Evolutionary conservation across 805 yeast genomes (phyloP).

Genomic region (Debaryomyces hansenii): DNA sequence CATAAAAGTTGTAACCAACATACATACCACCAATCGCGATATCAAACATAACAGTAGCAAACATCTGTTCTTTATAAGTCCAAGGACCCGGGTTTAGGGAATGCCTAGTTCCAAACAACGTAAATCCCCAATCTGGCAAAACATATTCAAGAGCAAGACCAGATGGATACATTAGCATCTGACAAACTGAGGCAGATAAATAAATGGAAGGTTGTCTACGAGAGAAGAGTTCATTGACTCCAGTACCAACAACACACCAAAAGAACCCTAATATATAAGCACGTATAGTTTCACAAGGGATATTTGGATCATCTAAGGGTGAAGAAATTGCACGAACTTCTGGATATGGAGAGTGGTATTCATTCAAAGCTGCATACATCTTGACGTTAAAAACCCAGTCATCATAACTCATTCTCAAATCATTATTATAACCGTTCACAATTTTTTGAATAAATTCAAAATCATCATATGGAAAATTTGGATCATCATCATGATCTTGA

Average conservation of each 20-base stretch:
- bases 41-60: constrained; percentile 42
- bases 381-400: constrained; percentile 34
- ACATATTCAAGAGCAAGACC: constrained; percentile 38
- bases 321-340: constrained; percentile 69
- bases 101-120: constrained; percentile 31
- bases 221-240: constrained; percentile 56
- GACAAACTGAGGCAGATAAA: constrained; percentile 44
- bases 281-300: constrained; percentile 54
- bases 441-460: constrained; percentile 21
- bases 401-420: background rate
- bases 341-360: constrained; percentile 57
- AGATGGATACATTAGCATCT: constrained; percentile 46
- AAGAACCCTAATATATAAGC: constrained; percentile 54
- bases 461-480: constrained; percentile 30
- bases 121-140: constrained; percentile 42
- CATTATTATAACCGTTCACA: constrained; percentile 2
- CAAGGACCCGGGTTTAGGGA: constrained; percentile 65
- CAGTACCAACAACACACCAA: constrained; percentile 54
- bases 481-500: constrained; percentile 29
- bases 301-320: constrained; percentile 50
- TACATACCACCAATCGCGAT: constrained; percentile 21
- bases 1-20: constrained; percentile 31
- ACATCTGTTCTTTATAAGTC: constrained; percentile 65
- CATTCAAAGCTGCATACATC: constrained; percentile 44
- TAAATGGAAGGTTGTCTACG: constrained; percentile 54